Evolutionary conservation across 2,329 filamentous ascomycete species (phyloP).

Genomic region (Pseudopithomyces maydicus): DNA sequence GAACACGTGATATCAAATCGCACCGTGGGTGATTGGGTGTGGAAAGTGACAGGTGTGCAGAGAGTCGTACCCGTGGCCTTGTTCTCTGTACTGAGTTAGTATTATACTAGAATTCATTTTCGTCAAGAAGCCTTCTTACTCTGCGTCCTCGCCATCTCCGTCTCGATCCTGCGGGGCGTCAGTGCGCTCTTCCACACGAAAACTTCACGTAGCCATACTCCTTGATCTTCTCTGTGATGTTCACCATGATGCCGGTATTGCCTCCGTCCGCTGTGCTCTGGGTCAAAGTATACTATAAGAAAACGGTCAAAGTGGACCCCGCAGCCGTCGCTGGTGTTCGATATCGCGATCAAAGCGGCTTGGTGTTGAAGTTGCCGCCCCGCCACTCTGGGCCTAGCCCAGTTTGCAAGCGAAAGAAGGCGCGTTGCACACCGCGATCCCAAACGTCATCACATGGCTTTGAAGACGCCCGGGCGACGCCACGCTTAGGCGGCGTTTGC

Average conservation of each 20-base stretch:
- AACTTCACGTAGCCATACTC: conserved; percentile 66
- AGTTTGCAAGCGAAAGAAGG: conserved; percentile 20
- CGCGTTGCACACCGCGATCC: conserved; percentile 14
- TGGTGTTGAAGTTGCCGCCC: conserved; percentile 38
- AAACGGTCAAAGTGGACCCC: conserved; percentile 9
- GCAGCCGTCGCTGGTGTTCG: conserved; percentile 13
- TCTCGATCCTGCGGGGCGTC: conserved; percentile 79
- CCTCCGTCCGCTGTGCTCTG: background rate
- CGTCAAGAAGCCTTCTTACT: conserved; percentile 63
- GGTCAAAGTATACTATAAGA: conserved; percentile 11
- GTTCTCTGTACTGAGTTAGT: conserved; percentile 72
- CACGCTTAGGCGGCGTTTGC: background rate
- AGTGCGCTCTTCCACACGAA: conserved; percentile 31
- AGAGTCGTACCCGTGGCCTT: conserved; percentile 86
- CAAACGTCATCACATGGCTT: conserved; percentile 29
- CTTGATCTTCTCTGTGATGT: conserved; percentile 99
- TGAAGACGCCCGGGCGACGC: conserved; percentile 3
- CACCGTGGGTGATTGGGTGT: background rate
- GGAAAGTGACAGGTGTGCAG: background rate
- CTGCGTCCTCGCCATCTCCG: conserved; percentile 99
- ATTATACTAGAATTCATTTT: background rate
- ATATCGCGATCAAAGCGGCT: conserved; percentile 38
- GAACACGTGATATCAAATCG: conserved; percentile 29
- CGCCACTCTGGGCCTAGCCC: conserved; percentile 19
- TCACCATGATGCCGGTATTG: conserved; percentile 73